Conservation (phyloP, 371 early-diverging fungal genomes). For the Cokeromyces recurvatus region DNA sequence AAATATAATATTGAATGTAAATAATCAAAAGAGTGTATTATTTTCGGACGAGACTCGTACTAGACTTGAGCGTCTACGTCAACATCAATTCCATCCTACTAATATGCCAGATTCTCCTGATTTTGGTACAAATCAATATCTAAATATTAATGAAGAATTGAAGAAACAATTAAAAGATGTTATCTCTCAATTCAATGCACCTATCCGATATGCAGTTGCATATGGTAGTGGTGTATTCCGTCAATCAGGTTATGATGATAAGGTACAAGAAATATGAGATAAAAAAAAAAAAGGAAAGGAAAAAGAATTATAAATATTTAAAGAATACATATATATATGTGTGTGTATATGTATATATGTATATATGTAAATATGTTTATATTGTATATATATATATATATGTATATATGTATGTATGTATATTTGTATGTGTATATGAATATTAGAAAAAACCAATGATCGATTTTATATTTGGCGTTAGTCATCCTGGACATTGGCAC, state of each 20-base stretch:
- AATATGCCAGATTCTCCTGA: constrained; percentile 57
- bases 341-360: no score
- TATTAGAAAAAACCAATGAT: constrained; percentile 74
- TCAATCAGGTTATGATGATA: constrained; percentile 74
- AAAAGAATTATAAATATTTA: no score
- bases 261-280: constrained; percentile 51
- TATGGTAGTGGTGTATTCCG: constrained; percentile 94
- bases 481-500: constrained; percentile 97
- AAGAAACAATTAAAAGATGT: constrained; percentile 57
- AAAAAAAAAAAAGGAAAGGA: not conserved
- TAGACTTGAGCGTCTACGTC: constrained; percentile 31
- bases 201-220: constrained; percentile 85
- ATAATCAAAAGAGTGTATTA: constrained; percentile 3
- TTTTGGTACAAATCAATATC: constrained; percentile 66
- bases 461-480: constrained; percentile 94
- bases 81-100: constrained; percentile 44
- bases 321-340: no score
- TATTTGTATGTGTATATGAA: no score
- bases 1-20: not conserved
- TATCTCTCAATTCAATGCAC: constrained; percentile 60
- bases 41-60: constrained; percentile 37
- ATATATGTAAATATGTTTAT: no score
- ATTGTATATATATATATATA: no score
- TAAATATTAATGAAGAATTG: constrained; percentile 55
- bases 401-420: no score